phyloP scores from a whole-genome alignment of 2,329 filamentous ascomycete species.

The Penicillium sp. region DNA sequence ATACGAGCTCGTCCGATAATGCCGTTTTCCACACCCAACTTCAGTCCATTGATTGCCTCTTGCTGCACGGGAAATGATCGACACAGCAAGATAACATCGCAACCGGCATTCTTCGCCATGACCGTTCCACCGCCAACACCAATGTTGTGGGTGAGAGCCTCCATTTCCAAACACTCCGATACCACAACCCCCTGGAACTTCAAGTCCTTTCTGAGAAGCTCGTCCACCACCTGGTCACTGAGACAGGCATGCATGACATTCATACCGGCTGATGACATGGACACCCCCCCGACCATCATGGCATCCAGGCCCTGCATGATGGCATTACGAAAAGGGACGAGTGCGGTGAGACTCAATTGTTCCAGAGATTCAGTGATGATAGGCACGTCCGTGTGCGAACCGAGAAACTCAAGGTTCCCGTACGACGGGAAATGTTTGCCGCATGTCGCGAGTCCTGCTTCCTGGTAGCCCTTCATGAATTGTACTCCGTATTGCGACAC shows the following conservation, averaged over 20 bases:
- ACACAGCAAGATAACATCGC: constrained; percentile 87
- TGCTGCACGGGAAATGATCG: constrained; percentile 85
- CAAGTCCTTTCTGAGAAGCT: constrained; percentile 82
- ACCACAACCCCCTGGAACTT: constrained; percentile 91
- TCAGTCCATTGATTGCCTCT: constrained; percentile 87
- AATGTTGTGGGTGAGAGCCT: constrained; percentile 90
- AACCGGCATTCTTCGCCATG: constrained; percentile 96
- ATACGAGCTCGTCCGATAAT: constrained; percentile 83
- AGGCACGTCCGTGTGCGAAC: constrained; percentile 86
- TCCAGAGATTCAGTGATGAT: constrained; percentile 95
- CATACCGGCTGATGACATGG: constrained; percentile 86
- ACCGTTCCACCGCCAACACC: constrained; percentile 96
- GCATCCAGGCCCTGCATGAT: constrained; percentile 84
- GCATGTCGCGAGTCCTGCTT: constrained; percentile 84
- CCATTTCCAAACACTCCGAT: constrained; percentile 96
- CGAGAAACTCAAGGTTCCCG: constrained; percentile 90
- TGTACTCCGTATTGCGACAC: constrained; percentile 91
- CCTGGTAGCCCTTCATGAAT: constrained; percentile 88
- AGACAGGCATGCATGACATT: constrained; percentile 95
- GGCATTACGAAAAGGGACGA: constrained; percentile 89
- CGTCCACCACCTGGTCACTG: constrained; percentile 90
- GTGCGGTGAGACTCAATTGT: constrained; percentile 85
- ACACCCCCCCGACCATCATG: constrained; percentile 95
- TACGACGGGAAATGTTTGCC: constrained; percentile 98
- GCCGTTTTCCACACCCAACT: constrained; percentile 84